Percentiles rank a stretch among this genome's conserved stretches.
Conservation (phyloP, 768 basidiomycete species). For the Hirschioporus abietinus region DNA sequence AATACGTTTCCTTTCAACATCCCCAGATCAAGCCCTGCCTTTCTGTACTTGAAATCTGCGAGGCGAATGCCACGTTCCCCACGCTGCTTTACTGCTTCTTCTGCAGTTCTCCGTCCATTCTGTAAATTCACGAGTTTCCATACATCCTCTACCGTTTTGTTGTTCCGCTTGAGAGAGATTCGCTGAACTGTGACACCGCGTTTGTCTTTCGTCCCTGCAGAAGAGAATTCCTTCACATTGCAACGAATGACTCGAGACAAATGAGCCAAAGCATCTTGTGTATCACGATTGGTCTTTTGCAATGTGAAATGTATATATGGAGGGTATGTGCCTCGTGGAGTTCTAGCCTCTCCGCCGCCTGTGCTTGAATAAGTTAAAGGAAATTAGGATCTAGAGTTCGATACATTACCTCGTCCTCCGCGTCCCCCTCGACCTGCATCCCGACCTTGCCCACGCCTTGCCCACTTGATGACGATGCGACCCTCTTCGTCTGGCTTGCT, state of each 20-base stretch:
- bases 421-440: slow-evolving; percentile 44
- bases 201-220: slow-evolving; percentile 98
- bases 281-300: slow-evolving; percentile 97
- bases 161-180: slow-evolving; percentile 73
- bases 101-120: slow-evolving; percentile 45
- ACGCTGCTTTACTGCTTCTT: slow-evolving; percentile 59
- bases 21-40: slow-evolving; percentile 80
- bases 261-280: slow-evolving; percentile 85
- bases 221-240: slow-evolving; percentile 73
- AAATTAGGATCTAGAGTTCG: not conserved
- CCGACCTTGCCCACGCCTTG: slow-evolving; percentile 42
- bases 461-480: slow-evolving; percentile 80
- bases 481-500: slow-evolving; percentile 52
- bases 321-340: slow-evolving; percentile 61
- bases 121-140: slow-evolving; percentile 80
- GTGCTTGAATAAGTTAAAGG: slow-evolving; percentile 6
- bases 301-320: slow-evolving; percentile 95
- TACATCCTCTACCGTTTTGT: slow-evolving; percentile 73
- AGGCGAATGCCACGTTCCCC: slow-evolving; percentile 89
- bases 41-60: slow-evolving; percentile 82
- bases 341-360: slow-evolving; percentile 31
- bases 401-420: slow-evolving; percentile 27
- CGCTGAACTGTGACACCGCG: slow-evolving; percentile 94
- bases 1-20: slow-evolving; percentile 97
- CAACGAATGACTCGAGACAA: slow-evolving; percentile 75